phyloP scores from a whole-genome alignment of 805 yeast genomes.

The Ogataea pilisensis region DNA sequence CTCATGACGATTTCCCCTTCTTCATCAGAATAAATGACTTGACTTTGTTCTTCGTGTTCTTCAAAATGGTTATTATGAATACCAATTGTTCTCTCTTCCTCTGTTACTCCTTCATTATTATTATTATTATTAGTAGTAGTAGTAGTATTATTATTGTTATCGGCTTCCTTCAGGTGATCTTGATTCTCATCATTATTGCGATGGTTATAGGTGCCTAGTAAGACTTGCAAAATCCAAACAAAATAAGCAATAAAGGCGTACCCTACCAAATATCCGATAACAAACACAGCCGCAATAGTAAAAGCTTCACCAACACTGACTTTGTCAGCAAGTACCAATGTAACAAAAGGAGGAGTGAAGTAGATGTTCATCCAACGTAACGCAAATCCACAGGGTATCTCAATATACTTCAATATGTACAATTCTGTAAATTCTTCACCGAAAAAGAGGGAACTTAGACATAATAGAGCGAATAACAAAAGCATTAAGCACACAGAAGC shows the following conservation, averaged over 20 bases:
- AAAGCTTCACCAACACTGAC: conserved; percentile 66
- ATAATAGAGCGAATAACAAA: conserved; percentile 45
- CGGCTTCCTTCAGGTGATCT: neutral
- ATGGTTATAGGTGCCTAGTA: conserved; percentile 25
- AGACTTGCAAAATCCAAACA: conserved; percentile 38
- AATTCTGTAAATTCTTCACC: conserved; percentile 32
- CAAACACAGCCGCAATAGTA: conserved; percentile 70
- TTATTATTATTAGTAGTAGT: too few species aligned
- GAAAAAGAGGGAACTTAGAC: conserved; percentile 33
- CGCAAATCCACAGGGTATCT: conserved; percentile 65
- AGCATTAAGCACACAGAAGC: conserved; percentile 71
- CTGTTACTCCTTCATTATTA: too few species aligned
- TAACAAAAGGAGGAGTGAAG: conserved; percentile 74
- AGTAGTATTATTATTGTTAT: too few species aligned
- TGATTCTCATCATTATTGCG: neutral
- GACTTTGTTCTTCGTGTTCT: conserved; percentile 1
- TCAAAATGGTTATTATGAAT: conserved; percentile 7
- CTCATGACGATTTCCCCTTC: neutral
- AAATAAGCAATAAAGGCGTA: conserved; percentile 46
- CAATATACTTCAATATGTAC: conserved; percentile 32
- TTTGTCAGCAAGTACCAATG: conserved; percentile 62
- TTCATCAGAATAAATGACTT: neutral
- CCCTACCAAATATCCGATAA: conserved; percentile 57
- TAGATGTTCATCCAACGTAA: conserved; percentile 75
- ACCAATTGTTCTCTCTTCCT: too few species aligned